Conservation (phyloP, 2,329 filamentous ascomycete genomes). For the Cytospora piceicola region DNA sequence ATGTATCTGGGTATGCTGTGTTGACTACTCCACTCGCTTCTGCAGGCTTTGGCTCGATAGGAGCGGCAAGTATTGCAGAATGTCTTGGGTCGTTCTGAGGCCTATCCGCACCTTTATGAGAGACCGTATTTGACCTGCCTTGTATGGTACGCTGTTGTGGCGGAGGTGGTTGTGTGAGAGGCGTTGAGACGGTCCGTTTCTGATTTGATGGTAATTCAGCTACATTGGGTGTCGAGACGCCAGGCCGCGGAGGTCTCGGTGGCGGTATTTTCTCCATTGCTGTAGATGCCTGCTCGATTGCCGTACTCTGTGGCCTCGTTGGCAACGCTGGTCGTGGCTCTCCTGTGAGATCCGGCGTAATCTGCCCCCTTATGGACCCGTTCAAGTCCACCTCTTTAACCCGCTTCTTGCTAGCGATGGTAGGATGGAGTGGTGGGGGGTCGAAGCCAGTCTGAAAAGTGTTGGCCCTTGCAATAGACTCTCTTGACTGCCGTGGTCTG, state of each 20-base stretch:
- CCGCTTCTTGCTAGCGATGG: conserved; percentile 48
- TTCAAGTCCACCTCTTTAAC: conserved; percentile 51
- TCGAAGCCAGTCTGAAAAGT: conserved; percentile 48
- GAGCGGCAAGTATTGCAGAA: conserved; percentile 24
- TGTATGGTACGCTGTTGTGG: conserved; percentile 46
- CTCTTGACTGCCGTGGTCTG: conserved; percentile 55
- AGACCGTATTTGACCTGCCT: conserved; percentile 54
- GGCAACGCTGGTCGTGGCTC: conserved; percentile 55
- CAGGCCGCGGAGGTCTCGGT: conserved; percentile 49
- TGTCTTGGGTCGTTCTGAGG: conserved; percentile 45
- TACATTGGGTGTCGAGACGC: conserved; percentile 28
- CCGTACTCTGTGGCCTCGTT: conserved; percentile 48
- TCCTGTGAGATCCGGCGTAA: conserved; percentile 47
- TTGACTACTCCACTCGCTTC: conserved; percentile 53
- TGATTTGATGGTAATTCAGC: conserved; percentile 33
- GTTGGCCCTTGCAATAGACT: conserved; percentile 37
- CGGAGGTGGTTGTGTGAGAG: conserved; percentile 49
- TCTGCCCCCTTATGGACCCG: conserved; percentile 42
- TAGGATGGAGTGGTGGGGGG: conserved; percentile 57
- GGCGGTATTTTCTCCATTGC: conserved; percentile 44
- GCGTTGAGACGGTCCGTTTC: conserved; percentile 52
- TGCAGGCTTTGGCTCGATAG: conserved; percentile 27
- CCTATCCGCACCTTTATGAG: conserved; percentile 46
- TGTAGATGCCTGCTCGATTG: conserved; percentile 39
- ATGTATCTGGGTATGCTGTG: conserved; percentile 80